These are phyloP conservation scores for Nakataea oryzae DNA, from an alignment of 2,329 filamentous ascomycete species.

Conservation along the genomic window DNA sequence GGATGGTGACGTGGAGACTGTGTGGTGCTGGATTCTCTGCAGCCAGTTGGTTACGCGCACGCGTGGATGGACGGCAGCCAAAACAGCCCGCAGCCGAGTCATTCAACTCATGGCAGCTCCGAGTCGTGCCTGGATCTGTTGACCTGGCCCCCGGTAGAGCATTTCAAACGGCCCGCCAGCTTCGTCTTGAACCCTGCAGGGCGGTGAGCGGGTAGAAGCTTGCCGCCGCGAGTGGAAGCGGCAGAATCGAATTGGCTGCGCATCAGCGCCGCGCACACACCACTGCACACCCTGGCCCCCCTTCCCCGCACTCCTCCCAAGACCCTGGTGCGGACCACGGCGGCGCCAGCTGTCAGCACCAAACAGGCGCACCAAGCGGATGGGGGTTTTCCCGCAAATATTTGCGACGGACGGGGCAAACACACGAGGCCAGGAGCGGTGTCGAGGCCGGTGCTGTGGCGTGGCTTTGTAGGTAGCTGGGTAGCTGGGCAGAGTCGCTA, in stretches of 20 bases:
- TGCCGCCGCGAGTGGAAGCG: not conserved
- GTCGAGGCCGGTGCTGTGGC: too few relatives aligned
- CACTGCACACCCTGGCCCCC: not conserved
- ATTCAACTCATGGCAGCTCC: not conserved
- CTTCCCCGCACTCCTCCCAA: not conserved
- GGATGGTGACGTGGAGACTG: not conserved
- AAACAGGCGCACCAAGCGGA: not conserved
- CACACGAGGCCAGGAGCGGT: too few relatives aligned
- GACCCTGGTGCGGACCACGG: not conserved
- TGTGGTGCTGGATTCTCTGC: too few relatives aligned
- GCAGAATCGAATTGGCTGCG: not conserved
- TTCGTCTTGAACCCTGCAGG: not conserved
- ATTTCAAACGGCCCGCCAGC: not conserved
- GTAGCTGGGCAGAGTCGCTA: too few relatives aligned
- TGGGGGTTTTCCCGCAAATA: not conserved
- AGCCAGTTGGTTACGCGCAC: too few relatives aligned
- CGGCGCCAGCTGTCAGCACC: not conserved
- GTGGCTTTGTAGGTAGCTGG: too few relatives aligned
- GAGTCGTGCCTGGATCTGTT: not conserved
- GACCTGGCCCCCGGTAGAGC: not conserved
- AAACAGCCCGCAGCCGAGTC: not conserved
- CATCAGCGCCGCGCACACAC: not conserved
- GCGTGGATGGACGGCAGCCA: too few relatives aligned
- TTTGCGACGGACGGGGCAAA: not conserved
- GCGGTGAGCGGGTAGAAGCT: not conserved